Conservation (phyloP, 495 filamentous ascomycete genomes). For the Penicillium pulvis region DNA sequence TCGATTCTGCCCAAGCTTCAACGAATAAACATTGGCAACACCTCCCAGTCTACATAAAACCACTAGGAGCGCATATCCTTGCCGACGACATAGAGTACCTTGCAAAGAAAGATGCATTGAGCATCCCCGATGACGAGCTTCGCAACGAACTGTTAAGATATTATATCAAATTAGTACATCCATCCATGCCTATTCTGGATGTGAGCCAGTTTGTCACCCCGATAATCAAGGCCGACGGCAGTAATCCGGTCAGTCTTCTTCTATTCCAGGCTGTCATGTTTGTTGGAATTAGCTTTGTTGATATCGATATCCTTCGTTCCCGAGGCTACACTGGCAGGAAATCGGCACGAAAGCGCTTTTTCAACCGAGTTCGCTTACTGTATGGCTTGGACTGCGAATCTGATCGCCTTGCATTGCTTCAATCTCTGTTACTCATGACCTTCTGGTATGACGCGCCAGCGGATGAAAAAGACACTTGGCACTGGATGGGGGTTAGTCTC, state of each 20-base stretch:
- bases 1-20: too few species aligned
- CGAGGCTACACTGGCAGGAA: slow-evolving; percentile 72
- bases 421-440: slow-evolving; percentile 81
- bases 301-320: slow-evolving; percentile 64
- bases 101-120: slow-evolving; percentile 71
- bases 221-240: slow-evolving; percentile 64
- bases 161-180: slow-evolving; percentile 82
- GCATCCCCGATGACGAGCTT: slow-evolving; percentile 62
- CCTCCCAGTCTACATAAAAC: slow-evolving; percentile 72
- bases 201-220: slow-evolving; percentile 69
- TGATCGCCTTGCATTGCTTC: slow-evolving; percentile 79
- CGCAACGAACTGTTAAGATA: slow-evolving; percentile 73
- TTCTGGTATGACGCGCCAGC: slow-evolving; percentile 91
- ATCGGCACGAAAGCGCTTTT: slow-evolving; percentile 75
- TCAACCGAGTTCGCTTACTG: slow-evolving; percentile 71
- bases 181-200: slow-evolving; percentile 84
- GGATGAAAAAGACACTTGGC: slow-evolving; percentile 88
- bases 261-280: slow-evolving; percentile 86
- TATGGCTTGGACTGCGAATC: slow-evolving; percentile 88
- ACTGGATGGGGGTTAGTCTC: slow-evolving; percentile 88
- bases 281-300: slow-evolving; percentile 75
- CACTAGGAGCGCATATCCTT: slow-evolving; percentile 65
- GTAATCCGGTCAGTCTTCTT: slow-evolving; percentile 71
- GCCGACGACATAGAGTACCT: slow-evolving; percentile 77
- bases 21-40: slow-evolving; percentile 21